Evolutionary conservation across 116 monocot species (phyloP).

Genomic region (Iris pallida): DNA sequence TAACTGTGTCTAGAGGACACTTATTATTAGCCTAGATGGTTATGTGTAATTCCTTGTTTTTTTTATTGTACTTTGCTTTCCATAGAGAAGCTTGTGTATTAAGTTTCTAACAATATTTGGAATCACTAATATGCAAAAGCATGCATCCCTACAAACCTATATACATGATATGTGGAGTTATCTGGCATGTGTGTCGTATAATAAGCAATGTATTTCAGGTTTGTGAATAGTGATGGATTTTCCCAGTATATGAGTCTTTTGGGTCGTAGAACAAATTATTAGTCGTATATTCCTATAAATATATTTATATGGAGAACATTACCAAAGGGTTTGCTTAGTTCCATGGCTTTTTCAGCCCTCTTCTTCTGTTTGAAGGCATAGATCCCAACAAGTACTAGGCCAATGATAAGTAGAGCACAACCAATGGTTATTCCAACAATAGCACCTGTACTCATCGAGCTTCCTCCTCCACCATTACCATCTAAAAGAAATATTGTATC

Average conservation of each 20-base stretch:
- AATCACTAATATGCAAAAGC: too few species aligned
- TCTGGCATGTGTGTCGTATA: too few species aligned
- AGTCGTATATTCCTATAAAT: too few species aligned
- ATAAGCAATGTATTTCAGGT: background rate
- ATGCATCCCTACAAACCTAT: too few species aligned
- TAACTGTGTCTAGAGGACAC: background rate
- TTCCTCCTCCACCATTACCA: constrained; percentile 7
- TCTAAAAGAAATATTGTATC: background rate
- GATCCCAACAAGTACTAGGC: constrained; percentile 19
- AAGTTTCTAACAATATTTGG: too few species aligned
- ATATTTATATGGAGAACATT: background rate
- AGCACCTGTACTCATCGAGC: constrained; percentile 20
- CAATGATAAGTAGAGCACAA: constrained; percentile 24
- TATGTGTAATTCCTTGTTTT: too few species aligned
- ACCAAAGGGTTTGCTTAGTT: constrained; percentile 31
- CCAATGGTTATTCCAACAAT: constrained; percentile 29
- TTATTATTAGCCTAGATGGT: too few species aligned
- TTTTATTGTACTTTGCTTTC: too few species aligned
- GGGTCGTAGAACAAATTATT: background rate
- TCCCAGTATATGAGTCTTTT: background rate
- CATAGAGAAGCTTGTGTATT: too few species aligned
- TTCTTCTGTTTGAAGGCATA: constrained; percentile 36
- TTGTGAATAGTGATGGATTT: background rate
- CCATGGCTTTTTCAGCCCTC: constrained; percentile 18
- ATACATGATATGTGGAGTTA: too few species aligned